These are phyloP conservation scores for Alnus rubra DNA, from an alignment of 306 rosid species.

Conservation along the genomic window DNA sequence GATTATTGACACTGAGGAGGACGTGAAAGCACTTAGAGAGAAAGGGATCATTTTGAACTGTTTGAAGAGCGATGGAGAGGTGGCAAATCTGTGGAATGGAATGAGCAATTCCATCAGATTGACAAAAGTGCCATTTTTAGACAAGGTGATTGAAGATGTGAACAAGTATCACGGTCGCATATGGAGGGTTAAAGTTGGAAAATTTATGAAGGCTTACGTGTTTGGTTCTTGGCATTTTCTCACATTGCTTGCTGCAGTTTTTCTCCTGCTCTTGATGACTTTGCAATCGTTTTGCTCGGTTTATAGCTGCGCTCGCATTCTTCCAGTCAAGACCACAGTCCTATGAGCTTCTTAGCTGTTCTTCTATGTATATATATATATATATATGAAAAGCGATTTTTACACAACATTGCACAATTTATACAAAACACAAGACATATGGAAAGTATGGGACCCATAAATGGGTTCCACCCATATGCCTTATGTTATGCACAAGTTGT, in stretches of 20 bases:
- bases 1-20: slow-evolving; percentile 67
- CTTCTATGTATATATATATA: too few relatives aligned
- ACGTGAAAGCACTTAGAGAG: slow-evolving; percentile 54
- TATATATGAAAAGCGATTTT: too few relatives aligned
- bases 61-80: slow-evolving; percentile 70
- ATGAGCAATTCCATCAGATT: slow-evolving; percentile 68
- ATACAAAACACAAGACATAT: too few relatives aligned
- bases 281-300: slow-evolving; percentile 43
- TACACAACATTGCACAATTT: too few relatives aligned
- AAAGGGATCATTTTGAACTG: slow-evolving; percentile 59
- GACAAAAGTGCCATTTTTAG: slow-evolving; percentile 64
- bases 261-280: slow-evolving; percentile 53
- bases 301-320: slow-evolving; percentile 33
- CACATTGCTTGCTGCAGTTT: slow-evolving; percentile 51
- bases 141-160: slow-evolving; percentile 71
- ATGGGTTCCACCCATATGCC: too few relatives aligned
- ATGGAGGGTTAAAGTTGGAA: slow-evolving; percentile 56
- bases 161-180: slow-evolving; percentile 60
- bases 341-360: too few relatives aligned
- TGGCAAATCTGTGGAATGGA: slow-evolving; percentile 62
- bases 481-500: too few relatives aligned
- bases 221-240: slow-evolving; percentile 67
- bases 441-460: too few relatives aligned
- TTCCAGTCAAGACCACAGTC: not conserved
- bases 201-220: slow-evolving; percentile 48